Evolutionary conservation across 345 rosid genomes (phyloP).

Genomic region (Schrenkiella parvula): DNA sequence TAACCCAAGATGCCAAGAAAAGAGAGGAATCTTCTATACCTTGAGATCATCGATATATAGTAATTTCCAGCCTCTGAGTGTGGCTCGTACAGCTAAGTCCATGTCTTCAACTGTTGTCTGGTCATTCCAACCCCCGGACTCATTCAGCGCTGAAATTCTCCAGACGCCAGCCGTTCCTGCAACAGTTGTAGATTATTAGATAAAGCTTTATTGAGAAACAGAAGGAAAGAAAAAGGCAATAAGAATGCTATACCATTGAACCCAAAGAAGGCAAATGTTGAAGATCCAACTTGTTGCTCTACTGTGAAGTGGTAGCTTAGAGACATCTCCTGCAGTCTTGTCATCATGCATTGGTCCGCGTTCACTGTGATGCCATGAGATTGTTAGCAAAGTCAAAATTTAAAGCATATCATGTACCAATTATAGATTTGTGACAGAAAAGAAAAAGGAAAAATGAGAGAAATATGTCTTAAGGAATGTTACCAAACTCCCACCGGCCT

Average conservation of each 20-base stretch:
- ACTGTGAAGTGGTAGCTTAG: constrained; percentile 47
- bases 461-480: background rate
- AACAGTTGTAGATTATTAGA: constrained; percentile 6
- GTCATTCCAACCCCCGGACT: constrained; percentile 62
- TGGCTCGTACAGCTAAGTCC: constrained; percentile 59
- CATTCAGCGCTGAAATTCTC: constrained; percentile 46
- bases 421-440: background rate
- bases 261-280: constrained; percentile 51
- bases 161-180: constrained; percentile 54
- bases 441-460: background rate
- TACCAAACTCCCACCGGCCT: constrained; percentile 41
- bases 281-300: constrained; percentile 58
- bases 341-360: constrained; percentile 52
- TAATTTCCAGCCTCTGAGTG: constrained; percentile 56
- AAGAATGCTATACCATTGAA: constrained; percentile 44
- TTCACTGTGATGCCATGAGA: constrained; percentile 34
- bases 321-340: constrained; percentile 58
- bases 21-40: constrained; percentile 24
- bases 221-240: background rate
- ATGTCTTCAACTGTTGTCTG: constrained; percentile 59
- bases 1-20: background rate
- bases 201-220: background rate
- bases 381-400: background rate
- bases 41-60: constrained; percentile 41
- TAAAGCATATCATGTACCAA: background rate